A percentile compares a stretch with the other conserved stretches of the same genome.
Evolutionary conservation across 805 yeast genomes (phyloP).

Genomic region (Myxozyma kluyveri): DNA sequence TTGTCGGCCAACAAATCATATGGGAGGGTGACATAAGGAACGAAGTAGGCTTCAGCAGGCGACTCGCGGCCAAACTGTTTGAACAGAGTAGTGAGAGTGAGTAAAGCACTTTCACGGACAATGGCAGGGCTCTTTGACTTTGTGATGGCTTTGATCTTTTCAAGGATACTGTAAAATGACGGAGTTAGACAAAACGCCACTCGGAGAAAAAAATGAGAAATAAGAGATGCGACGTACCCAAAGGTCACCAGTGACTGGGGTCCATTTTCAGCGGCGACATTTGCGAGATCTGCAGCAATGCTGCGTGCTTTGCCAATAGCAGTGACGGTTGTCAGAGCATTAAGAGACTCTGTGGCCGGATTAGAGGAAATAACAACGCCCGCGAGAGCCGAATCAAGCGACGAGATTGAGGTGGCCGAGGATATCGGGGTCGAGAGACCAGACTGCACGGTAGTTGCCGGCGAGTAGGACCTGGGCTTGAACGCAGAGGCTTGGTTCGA

Average conservation of each 20-base stretch:
- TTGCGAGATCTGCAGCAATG: constrained; percentile 55
- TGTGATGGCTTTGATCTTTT: constrained; percentile 60
- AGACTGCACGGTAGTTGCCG: constrained; percentile 17
- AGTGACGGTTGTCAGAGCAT: constrained; percentile 50
- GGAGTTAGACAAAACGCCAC: background rate
- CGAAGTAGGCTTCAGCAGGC: constrained; percentile 48
- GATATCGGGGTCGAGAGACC: constrained; percentile 35
- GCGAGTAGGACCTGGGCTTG: constrained; percentile 11
- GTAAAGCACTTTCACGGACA: constrained; percentile 72
- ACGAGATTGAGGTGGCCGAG: constrained; percentile 55
- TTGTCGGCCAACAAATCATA: constrained; percentile 80
- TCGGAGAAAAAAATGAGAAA: background rate
- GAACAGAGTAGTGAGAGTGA: constrained; percentile 58
- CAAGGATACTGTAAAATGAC: constrained; percentile 44
- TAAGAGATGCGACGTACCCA: constrained; percentile 8
- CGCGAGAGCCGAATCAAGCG: constrained; percentile 44
- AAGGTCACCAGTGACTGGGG: constrained; percentile 48
- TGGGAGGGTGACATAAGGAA: constrained; percentile 60
- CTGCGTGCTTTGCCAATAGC: constrained; percentile 55
- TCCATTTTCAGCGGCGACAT: constrained; percentile 48
- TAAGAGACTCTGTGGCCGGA: constrained; percentile 63
- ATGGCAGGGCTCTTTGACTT: constrained; percentile 73
- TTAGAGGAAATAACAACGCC: constrained; percentile 53
- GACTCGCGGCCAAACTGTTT: constrained; percentile 59
- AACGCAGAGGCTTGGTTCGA: constrained; percentile 16